A percentile compares a stretch with the other conserved stretches of the same genome.
Conservation (phyloP, 805 yeast species). For the Huiozyma sinensis region DNA sequence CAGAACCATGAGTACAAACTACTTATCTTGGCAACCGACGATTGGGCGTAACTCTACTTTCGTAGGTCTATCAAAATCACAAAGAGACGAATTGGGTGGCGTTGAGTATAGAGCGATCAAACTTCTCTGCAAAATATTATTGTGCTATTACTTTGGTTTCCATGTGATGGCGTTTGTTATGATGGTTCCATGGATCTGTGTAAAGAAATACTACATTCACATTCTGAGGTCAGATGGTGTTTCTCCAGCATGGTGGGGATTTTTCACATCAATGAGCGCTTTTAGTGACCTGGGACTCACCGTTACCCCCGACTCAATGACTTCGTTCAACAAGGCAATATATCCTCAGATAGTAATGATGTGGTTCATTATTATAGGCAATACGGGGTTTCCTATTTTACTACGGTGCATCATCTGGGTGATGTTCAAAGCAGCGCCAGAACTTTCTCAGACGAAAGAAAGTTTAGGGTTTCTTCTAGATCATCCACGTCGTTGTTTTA, state of each 20-base stretch:
- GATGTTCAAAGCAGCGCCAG: slow-evolving; percentile 54
- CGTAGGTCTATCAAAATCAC: slow-evolving; percentile 67
- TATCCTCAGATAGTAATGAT: slow-evolving; percentile 54
- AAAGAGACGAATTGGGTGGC: slow-evolving; percentile 92
- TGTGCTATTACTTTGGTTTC: slow-evolving; percentile 65
- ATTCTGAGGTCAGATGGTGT: slow-evolving; percentile 47
- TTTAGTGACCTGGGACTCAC: slow-evolving; percentile 85
- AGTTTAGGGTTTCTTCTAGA: slow-evolving; percentile 78
- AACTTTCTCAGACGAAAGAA: slow-evolving; percentile 54
- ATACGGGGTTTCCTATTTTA: slow-evolving; percentile 86
- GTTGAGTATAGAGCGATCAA: slow-evolving; percentile 90
- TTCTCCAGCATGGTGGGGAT: slow-evolving; percentile 86
- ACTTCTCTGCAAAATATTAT: slow-evolving; percentile 54
- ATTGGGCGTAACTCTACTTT: slow-evolving; percentile 90
- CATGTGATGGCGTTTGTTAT: slow-evolving; percentile 45
- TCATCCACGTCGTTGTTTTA: slow-evolving; percentile 95
- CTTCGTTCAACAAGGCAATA: slow-evolving; percentile 48
- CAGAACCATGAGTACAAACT: slow-evolving; percentile 43
- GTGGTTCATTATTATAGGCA: slow-evolving; percentile 79
- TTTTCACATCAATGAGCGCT: slow-evolving; percentile 67
- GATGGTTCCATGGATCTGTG: slow-evolving; percentile 52
- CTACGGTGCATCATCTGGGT: slow-evolving; percentile 78
- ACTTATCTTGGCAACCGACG: slow-evolving; percentile 83
- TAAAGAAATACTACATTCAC: slow-evolving; percentile 32
- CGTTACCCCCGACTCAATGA: slow-evolving; percentile 72